Evolutionary conservation across 352 stramenopile species (phyloP).

Genomic region (Elongisporangium anandrum): DNA sequence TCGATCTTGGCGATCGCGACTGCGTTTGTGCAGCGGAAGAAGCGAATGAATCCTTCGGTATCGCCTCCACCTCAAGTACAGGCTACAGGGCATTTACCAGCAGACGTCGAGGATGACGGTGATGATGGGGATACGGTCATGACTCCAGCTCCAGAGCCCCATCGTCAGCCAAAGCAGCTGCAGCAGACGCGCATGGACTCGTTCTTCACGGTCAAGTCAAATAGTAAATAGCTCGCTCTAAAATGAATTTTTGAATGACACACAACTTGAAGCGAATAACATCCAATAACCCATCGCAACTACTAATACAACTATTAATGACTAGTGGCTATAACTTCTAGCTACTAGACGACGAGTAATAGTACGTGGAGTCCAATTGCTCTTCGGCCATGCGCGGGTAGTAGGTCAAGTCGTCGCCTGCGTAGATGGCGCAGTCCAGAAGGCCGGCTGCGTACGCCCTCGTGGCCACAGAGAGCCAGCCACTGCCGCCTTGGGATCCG

Average conservation of each 20-base stretch:
- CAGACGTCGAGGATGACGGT: not conserved
- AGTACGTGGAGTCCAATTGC: not conserved
- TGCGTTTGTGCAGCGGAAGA: not conserved
- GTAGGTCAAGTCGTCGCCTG: slow-evolving; percentile 6
- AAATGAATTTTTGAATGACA: no score
- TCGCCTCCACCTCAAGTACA: not conserved
- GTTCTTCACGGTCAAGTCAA: not conserved
- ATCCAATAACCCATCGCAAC: no score
- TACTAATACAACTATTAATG: no score
- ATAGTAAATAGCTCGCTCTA: not conserved
- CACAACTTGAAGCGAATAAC: no score
- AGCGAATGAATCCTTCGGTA: not conserved
- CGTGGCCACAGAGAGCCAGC: not conserved
- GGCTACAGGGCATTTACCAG: not conserved
- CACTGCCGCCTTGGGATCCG: not conserved
- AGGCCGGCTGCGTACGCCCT: slow-evolving; percentile 1
- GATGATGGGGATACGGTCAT: not conserved
- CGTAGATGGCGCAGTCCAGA: not conserved
- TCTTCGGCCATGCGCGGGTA: slow-evolving; percentile 4
- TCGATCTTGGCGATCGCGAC: not conserved
- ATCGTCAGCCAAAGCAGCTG: not conserved
- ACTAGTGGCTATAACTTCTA: not conserved
- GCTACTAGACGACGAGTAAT: not conserved
- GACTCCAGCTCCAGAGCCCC: not conserved
- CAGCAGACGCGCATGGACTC: not conserved